phyloP scores from a whole-genome alignment of 225 moss, liverwort and hornwort species.

The Physcomitrium patens region DNA sequence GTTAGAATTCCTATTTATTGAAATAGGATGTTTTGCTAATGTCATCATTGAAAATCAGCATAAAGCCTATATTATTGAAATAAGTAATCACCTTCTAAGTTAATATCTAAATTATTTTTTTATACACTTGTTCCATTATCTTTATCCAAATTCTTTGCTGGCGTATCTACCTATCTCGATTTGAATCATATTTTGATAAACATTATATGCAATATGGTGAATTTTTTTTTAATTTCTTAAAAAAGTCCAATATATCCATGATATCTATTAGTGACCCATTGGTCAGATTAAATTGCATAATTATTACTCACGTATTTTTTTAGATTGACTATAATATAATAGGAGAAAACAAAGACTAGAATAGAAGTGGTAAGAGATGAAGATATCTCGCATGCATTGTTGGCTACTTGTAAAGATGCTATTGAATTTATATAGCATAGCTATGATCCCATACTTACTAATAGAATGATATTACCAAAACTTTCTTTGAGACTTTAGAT shows the following conservation, averaged over 20 bases:
- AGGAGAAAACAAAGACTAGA: constrained; percentile 72
- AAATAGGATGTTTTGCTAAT: constrained; percentile 7
- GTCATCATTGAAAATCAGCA: not conserved
- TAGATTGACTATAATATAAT: constrained; percentile 22
- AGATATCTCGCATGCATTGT: constrained; percentile 82
- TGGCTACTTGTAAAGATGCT: constrained; percentile 85
- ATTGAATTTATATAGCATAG: constrained; percentile 93
- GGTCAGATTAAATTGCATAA: not conserved
- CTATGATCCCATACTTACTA: constrained; percentile 89
- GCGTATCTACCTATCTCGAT: too few relatives aligned
- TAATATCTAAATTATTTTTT: too few relatives aligned
- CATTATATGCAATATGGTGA: not conserved
- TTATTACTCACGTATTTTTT: constrained; percentile 2
- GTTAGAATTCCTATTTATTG: not conserved
- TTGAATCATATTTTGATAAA: not conserved
- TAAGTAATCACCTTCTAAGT: too few relatives aligned
- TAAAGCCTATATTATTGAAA: not conserved
- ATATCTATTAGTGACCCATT: too few relatives aligned
- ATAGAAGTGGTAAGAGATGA: constrained; percentile 82
- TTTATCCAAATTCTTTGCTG: too few relatives aligned
- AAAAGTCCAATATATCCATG: not conserved
- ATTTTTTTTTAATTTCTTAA: not conserved
- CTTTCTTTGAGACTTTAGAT: constrained; percentile 58
- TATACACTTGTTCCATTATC: too few relatives aligned
- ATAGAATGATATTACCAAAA: constrained; percentile 59